These are phyloP conservation scores for Arthrobotrys conoides DNA, from an alignment of 2,329 filamentous ascomycete species.

Conservation along the genomic window DNA sequence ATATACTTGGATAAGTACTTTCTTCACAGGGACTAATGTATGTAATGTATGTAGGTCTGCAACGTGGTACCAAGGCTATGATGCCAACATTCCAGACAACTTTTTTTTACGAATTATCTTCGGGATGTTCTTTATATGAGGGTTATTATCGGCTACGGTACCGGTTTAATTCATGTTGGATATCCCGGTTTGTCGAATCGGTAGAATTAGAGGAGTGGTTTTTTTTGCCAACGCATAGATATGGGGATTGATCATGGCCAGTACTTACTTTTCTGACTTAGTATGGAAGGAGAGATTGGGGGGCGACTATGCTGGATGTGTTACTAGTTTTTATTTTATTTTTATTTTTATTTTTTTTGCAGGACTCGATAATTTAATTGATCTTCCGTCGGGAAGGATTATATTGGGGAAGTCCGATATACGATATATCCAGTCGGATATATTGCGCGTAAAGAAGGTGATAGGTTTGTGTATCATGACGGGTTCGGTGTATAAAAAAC, in stretches of 20 bases:
- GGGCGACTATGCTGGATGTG: background rate
- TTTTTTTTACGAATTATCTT: background rate
- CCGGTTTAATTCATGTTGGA: too few species aligned
- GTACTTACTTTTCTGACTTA: too few species aligned
- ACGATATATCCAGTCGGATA: background rate
- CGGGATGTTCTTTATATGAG: too few species aligned
- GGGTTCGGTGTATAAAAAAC: background rate
- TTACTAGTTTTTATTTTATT: background rate
- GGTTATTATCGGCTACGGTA: too few species aligned
- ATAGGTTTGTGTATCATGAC: constrained; percentile 13
- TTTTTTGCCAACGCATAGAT: background rate
- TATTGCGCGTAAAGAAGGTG: background rate
- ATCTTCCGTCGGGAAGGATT: background rate
- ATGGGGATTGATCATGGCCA: background rate
- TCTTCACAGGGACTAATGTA: constrained; percentile 1
- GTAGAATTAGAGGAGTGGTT: too few species aligned
- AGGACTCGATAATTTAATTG: background rate
- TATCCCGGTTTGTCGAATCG: too few species aligned
- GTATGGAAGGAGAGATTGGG: too few species aligned
- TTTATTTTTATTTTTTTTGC: background rate
- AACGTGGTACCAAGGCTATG: constrained; percentile 47
- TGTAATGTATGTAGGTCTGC: constrained; percentile 21
- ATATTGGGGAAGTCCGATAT: background rate
- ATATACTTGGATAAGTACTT: too few species aligned
- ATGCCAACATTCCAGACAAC: constrained; percentile 48